Evolutionary conservation across 176 grass and related monocot species (phyloP), one percentile per base, ranked within the genome.

Genomic region (Oryza nivara): DNA sequence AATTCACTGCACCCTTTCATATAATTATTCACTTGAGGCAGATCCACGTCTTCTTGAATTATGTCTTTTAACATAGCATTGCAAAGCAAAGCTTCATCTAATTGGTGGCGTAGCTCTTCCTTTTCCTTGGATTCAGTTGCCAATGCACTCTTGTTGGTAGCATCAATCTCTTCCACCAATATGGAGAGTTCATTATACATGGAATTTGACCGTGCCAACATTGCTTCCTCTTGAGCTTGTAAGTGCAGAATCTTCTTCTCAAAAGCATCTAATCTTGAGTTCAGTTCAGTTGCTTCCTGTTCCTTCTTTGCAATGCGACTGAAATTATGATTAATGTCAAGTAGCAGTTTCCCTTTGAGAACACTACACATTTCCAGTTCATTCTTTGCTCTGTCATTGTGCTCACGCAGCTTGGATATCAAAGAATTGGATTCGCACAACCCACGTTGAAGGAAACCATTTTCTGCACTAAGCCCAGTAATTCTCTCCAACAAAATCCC

Each of bases 271-370:
- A 98, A 61, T 74, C 78, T 92, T 48, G 79, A 73, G 13, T 82
- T 93, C 22, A 98, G 80, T 82, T 95, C 83, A 9, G 75, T 73
- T 64, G 89, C 84, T 88, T 95, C 96, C 32, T 95, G 83, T 90
- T 98, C 96, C 83, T 95, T 98, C 73, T 90, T 98, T 38, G 96
- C 78, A 85, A 98, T 92, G 65, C 88, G 85, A 80, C 83, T 91
- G 67, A 93, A 92, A 91, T 89, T 89, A 58, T 89, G 88, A 47
- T 91, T 98, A 69, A 98, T 95, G 81, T 98, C 96, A 77, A 86
- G 83, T 35, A 95, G 85, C 83, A 98, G 74, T 67, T 98, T 98
- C 56, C 96, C 93, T 93, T 98, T 95, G 75, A 98, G 88, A 88
- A 89, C 61, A 78, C 85, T 90, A 78, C 91, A 98, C 67, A 90